These are phyloP conservation scores for Trichoderma gamsii DNA, from an alignment of 495 filamentous ascomycete species.

Conservation along the genomic window DNA sequence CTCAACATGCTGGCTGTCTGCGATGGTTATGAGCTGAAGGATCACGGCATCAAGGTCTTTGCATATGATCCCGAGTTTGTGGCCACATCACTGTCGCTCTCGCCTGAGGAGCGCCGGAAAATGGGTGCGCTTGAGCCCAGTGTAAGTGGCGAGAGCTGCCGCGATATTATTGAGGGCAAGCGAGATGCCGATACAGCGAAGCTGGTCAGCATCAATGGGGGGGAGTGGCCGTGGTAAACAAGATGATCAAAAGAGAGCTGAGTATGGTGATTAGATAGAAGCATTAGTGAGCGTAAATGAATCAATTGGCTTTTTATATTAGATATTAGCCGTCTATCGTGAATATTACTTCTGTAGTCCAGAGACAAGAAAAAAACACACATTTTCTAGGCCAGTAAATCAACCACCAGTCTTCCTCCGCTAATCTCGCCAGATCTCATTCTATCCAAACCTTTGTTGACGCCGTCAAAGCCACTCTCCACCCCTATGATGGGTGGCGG, in stretches of 20 bases:
- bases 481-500: constrained; percentile 55
- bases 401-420: constrained; percentile 54
- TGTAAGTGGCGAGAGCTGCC: constrained; percentile 33
- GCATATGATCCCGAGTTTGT: constrained; percentile 47
- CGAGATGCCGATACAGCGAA: constrained; percentile 33
- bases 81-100: constrained; percentile 43
- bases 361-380: not conserved
- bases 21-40: constrained; percentile 40
- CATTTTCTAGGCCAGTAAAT: not conserved
- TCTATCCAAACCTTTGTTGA: constrained; percentile 57
- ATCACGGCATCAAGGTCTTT: constrained; percentile 52
- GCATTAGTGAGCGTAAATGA: too few relatives aligned
- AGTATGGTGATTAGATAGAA: too few relatives aligned
- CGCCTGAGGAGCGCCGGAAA: constrained; percentile 23
- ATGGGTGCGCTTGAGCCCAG: constrained; percentile 32
- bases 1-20: constrained; percentile 58
- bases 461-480: constrained; percentile 51
- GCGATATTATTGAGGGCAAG: constrained; percentile 36
- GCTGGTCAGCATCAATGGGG: constrained; percentile 31
- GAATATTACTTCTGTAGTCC: not conserved
- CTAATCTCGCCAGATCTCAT: constrained; percentile 51
- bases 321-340: not conserved
- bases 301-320: not conserved
- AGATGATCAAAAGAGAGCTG: not conserved
- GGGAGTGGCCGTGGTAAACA: constrained; percentile 34